phyloP scores from a whole-genome alignment of 1,284 basidiomycete genomes.

The Ceratorhiza oryzae-sativae region DNA sequence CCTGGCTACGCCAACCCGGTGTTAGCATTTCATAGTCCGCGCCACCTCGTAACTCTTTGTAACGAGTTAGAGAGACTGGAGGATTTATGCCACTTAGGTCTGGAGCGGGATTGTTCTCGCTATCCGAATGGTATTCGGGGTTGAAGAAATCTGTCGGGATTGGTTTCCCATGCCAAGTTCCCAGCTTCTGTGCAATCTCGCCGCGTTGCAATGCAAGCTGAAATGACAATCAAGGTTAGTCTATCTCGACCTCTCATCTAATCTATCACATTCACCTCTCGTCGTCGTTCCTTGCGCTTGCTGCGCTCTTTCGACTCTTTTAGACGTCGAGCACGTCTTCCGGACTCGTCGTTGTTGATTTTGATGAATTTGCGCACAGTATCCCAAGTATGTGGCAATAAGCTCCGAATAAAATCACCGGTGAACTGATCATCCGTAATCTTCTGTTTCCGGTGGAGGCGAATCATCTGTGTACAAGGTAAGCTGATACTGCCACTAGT shows the following conservation, averaged over 20 bases:
- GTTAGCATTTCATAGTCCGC: constrained; percentile 24
- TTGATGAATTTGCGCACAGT: constrained; percentile 20
- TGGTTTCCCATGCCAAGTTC: constrained; percentile 24
- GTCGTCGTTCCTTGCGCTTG: constrained; percentile 17
- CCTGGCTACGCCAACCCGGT: constrained; percentile 21
- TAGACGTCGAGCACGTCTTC: background rate
- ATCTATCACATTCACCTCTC: background rate
- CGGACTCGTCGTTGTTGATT: constrained; percentile 5
- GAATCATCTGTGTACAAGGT: constrained; percentile 4
- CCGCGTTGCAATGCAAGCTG: constrained; percentile 14
- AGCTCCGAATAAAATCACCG: background rate
- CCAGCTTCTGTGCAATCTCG: background rate
- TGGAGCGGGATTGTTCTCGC: constrained; percentile 22
- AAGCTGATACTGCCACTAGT: background rate
- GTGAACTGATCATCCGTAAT: constrained; percentile 26
- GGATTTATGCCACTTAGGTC: background rate
- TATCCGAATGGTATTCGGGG: constrained; percentile 19
- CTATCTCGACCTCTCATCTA: background rate
- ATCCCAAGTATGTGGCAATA: constrained; percentile 8
- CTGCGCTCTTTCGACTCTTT: constrained; percentile 9
- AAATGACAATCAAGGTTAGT: background rate
- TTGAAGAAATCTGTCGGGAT: constrained; percentile 24
- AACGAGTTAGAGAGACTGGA: background rate
- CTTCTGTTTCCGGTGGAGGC: constrained; percentile 2
- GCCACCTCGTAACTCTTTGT: constrained; percentile 4